phyloP scores from a whole-genome alignment of 2,329 filamentous ascomycete genomes.

The Fusarium brevicatenulatum region DNA sequence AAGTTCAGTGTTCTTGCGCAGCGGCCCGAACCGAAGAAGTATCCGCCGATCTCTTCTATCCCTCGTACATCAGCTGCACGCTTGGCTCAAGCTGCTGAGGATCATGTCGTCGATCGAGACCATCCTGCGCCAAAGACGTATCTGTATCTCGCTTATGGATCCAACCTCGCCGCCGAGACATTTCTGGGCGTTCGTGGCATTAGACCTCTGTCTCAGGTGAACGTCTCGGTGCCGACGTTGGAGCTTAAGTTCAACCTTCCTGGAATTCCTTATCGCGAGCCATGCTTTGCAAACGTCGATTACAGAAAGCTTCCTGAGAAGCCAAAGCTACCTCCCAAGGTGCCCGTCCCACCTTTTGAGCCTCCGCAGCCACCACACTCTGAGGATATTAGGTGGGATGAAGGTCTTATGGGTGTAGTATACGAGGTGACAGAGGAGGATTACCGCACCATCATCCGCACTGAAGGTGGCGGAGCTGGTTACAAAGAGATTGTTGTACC shows the following conservation, averaged over 20 bases:
- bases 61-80: conserved; percentile 46
- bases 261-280: conserved; percentile 86
- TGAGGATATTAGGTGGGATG: conserved; percentile 67
- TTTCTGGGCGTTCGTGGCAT: conserved; percentile 84
- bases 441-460: conserved; percentile 86
- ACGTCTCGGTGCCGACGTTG: conserved; percentile 83
- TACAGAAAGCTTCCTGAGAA: conserved; percentile 63
- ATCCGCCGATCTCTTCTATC: conserved; percentile 47
- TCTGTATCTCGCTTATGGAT: conserved; percentile 90
- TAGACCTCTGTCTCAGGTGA: conserved; percentile 80
- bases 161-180: conserved; percentile 83
- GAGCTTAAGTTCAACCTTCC: conserved; percentile 86
- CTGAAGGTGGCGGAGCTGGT: conserved; percentile 86
- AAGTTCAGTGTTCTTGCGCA: conserved; percentile 39
- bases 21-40: conserved; percentile 37
- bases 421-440: conserved; percentile 91
- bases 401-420: conserved; percentile 89
- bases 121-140: conserved; percentile 59
- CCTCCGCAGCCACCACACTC: conserved; percentile 39
- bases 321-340: conserved; percentile 47
- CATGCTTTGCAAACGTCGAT: conserved; percentile 88
- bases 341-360: conserved; percentile 42
- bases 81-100: conserved; percentile 45
- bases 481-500: conserved; percentile 86
- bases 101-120: conserved; percentile 37